phyloP scores from a whole-genome alignment of 441 rosid species.

The Pelargonium australe region DNA sequence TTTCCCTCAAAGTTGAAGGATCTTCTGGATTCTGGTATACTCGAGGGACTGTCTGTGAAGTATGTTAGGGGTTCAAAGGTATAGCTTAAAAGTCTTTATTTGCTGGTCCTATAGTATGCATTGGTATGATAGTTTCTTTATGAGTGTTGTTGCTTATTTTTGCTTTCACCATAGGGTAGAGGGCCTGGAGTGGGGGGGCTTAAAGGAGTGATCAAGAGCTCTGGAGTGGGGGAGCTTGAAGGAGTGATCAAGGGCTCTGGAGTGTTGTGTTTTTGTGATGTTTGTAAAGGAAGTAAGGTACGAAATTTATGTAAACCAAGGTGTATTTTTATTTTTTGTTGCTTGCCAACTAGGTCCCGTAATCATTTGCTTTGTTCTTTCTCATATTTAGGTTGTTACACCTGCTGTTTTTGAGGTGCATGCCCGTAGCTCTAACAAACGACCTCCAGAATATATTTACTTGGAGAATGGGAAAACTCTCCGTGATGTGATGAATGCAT shows the following conservation, averaged over 20 bases:
- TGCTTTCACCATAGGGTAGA: slow-evolving; percentile 35
- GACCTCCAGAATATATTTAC: slow-evolving; percentile 69
- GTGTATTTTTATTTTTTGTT: not conserved
- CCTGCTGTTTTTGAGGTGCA: slow-evolving; percentile 63
- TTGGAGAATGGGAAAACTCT: slow-evolving; percentile 72
- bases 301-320: slow-evolving; percentile 18
- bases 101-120: not conserved
- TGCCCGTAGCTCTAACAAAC: slow-evolving; percentile 77
- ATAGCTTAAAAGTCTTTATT: slow-evolving; percentile 5
- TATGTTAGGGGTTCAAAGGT: slow-evolving; percentile 64
- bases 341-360: not conserved
- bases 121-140: not conserved
- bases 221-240: slow-evolving; percentile 28
- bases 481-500: slow-evolving; percentile 74
- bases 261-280: slow-evolving; percentile 60
- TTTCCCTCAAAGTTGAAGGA: slow-evolving; percentile 58
- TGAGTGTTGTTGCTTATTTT: slow-evolving; percentile 3
- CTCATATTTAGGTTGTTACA: slow-evolving; percentile 48
- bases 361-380: not conserved
- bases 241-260: slow-evolving; percentile 56
- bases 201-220: slow-evolving; percentile 54
- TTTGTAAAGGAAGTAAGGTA: slow-evolving; percentile 58
- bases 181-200: slow-evolving; percentile 41
- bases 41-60: slow-evolving; percentile 63
- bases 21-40: slow-evolving; percentile 62